These are phyloP conservation scores for Coemansia sp. DNA, from an alignment of 371 early-diverging fungal species.

Conservation along the genomic window DNA sequence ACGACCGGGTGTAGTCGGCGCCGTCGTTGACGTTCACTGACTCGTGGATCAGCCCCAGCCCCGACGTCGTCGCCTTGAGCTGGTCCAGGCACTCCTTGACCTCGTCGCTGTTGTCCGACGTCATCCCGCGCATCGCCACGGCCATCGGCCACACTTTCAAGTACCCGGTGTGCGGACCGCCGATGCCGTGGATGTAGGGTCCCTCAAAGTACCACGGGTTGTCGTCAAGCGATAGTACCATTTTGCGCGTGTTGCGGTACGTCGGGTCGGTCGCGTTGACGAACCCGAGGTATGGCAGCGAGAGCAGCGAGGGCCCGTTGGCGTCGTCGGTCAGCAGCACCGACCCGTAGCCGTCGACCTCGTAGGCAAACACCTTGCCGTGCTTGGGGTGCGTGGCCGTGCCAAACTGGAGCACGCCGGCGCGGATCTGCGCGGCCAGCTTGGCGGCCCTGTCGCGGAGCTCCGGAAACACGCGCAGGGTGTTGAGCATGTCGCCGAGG, in stretches of 20 bases:
- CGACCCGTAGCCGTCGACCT: conserved; percentile 67
- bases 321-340: conserved; percentile 66
- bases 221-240: conserved; percentile 54
- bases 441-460: conserved; percentile 30
- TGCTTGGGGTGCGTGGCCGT: conserved; percentile 55
- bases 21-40: conserved; percentile 22
- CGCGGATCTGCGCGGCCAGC: conserved; percentile 52
- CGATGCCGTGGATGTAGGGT: conserved; percentile 55
- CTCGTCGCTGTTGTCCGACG: conserved; percentile 26
- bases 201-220: conserved; percentile 66
- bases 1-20: conserved; percentile 32
- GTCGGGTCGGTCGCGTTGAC: conserved; percentile 49
- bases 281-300: conserved; percentile 62
- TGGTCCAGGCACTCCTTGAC: conserved; percentile 42
- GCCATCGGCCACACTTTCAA: conserved; percentile 47
- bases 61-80: conserved; percentile 33
- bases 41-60: conserved; percentile 46
- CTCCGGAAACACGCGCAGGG: conserved; percentile 19
- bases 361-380: conserved; percentile 62
- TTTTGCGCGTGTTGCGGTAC: conserved; percentile 57
- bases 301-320: conserved; percentile 61
- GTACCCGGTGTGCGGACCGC: conserved; percentile 57
- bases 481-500: conserved; percentile 37
- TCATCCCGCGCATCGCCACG: conserved; percentile 32
- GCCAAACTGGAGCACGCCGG: conserved; percentile 56